Percentiles rank a stretch among this genome's conserved stretches.
Conservation (phyloP, 2,329 filamentous ascomycete genomes). For the Myriosclerotinia scirpicola region DNA sequence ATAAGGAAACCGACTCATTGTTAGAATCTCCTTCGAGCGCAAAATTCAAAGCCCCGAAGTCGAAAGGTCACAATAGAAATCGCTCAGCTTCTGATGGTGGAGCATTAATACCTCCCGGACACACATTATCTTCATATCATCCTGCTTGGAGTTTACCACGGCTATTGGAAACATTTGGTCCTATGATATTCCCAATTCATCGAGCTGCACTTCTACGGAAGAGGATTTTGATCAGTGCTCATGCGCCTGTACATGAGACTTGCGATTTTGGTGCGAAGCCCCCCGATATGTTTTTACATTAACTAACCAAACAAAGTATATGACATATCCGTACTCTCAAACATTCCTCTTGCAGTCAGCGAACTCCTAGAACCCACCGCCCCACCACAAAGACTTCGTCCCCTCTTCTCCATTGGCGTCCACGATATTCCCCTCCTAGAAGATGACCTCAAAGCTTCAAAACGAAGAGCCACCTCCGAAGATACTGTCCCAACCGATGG, state of each 20-base stretch:
- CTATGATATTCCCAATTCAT: slow-evolving; percentile 87
- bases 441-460: slow-evolving; percentile 54
- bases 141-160: slow-evolving; percentile 80
- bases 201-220: slow-evolving; percentile 83
- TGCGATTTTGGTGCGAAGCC: slow-evolving; percentile 78
- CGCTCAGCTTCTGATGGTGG: slow-evolving; percentile 63
- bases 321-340: slow-evolving; percentile 87
- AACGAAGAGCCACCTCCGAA: slow-evolving; percentile 41
- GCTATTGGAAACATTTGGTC: slow-evolving; percentile 81
- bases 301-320: slow-evolving; percentile 64
- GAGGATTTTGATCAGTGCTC: slow-evolving; percentile 81
- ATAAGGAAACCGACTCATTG: slow-evolving; percentile 35
- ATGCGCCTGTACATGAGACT: slow-evolving; percentile 78
- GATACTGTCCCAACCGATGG: slow-evolving; percentile 37
- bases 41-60: slow-evolving; percentile 45
- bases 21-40: slow-evolving; percentile 44
- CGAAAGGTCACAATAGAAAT: slow-evolving; percentile 53
- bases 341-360: slow-evolving; percentile 73
- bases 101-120: slow-evolving; percentile 57
- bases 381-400: slow-evolving; percentile 65
- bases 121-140: slow-evolving; percentile 74
- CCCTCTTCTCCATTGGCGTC: slow-evolving; percentile 90
- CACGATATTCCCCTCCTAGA: slow-evolving; percentile 84
- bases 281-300: slow-evolving; percentile 7
- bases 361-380: slow-evolving; percentile 65